A percentile compares a stretch with the other conserved stretches of the same genome.
Conservation (phyloP, 805 yeast genomes). For the Zygotorulaspora danielsina region DNA sequence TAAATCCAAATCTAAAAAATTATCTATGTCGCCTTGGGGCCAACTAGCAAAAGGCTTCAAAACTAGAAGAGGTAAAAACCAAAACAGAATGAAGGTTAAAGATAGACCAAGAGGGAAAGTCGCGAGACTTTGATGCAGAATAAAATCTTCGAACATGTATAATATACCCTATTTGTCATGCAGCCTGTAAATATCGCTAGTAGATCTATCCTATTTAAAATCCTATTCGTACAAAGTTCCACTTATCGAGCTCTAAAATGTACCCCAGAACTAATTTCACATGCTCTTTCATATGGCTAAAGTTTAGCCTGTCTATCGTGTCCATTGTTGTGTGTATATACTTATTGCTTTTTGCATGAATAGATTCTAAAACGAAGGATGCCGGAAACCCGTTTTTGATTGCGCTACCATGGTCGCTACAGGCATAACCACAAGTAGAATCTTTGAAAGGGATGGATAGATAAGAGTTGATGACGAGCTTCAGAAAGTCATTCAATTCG, state of each 20-base stretch:
- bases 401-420: conserved; percentile 91
- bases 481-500: conserved; percentile 55
- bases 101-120: conserved; percentile 84
- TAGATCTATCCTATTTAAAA: too few relatives aligned
- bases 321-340: conserved; percentile 76
- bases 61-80: conserved; percentile 87
- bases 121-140: conserved; percentile 18
- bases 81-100: conserved; percentile 76
- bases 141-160: conserved; percentile 1
- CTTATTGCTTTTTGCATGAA: conserved; percentile 57
- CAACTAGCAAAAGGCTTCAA: conserved; percentile 85
- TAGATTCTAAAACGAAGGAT: conserved; percentile 76
- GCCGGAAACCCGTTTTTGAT: conserved; percentile 78
- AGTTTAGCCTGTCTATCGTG: conserved; percentile 73
- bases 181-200: conserved; percentile 14
- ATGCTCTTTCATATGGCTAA: conserved; percentile 77
- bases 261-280: conserved; percentile 71
- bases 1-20: conserved; percentile 92
- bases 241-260: conserved; percentile 57
- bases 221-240: conserved; percentile 24
- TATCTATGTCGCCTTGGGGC: conserved; percentile 96
- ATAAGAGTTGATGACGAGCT: conserved; percentile 57
- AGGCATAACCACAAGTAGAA: conserved; percentile 84
- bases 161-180: not conserved
- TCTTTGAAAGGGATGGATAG: conserved; percentile 66